Conservation (phyloP, 768 basidiomycete species). For the Leccinum pellstonianum region DNA sequence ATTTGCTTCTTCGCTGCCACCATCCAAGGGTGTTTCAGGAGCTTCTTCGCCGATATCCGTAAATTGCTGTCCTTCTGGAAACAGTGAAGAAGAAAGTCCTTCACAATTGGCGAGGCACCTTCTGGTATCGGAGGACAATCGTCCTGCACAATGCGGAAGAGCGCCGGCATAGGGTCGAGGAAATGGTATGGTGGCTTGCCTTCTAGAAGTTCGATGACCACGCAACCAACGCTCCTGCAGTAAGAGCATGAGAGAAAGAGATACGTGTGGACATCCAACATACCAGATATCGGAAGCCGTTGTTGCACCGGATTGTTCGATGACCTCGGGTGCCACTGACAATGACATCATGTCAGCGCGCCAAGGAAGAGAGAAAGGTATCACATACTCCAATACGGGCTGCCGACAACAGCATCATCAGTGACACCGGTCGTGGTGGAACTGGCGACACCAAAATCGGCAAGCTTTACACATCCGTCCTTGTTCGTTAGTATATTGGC, state of each 20-base stretch:
- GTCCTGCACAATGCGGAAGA: slow-evolving; percentile 98
- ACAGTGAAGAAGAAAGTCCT: slow-evolving; percentile 95
- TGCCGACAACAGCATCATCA: slow-evolving; percentile 93
- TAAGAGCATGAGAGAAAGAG: slow-evolving; percentile 1
- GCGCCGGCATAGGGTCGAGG: slow-evolving; percentile 96
- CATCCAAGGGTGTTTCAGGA: slow-evolving; percentile 97
- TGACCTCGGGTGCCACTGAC: slow-evolving; percentile 96
- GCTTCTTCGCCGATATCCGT: slow-evolving; percentile 90
- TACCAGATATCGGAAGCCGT: slow-evolving; percentile 97
- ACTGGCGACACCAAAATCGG: slow-evolving; percentile 96
- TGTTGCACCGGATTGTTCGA: slow-evolving; percentile 96
- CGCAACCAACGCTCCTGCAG: slow-evolving; percentile 83
- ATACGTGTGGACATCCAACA: slow-evolving; percentile 16
- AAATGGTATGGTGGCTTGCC: slow-evolving; percentile 95
- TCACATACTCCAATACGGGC: slow-evolving; percentile 94
- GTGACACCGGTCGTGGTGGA: slow-evolving; percentile 70
- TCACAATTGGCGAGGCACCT: slow-evolving; percentile 90
- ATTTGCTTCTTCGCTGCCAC: slow-evolving; percentile 76
- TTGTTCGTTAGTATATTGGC: slow-evolving; percentile 99
- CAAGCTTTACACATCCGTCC: slow-evolving; percentile 97
- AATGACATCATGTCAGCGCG: slow-evolving; percentile 7
- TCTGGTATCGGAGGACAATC: slow-evolving; percentile 97
- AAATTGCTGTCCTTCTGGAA: slow-evolving; percentile 98
- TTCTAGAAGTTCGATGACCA: slow-evolving; percentile 90
- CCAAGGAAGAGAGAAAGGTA: slow-evolving; percentile 1